phyloP scores from a whole-genome alignment of 2,329 filamentous ascomycete genomes.

The Sclerotinia borealis region DNA sequence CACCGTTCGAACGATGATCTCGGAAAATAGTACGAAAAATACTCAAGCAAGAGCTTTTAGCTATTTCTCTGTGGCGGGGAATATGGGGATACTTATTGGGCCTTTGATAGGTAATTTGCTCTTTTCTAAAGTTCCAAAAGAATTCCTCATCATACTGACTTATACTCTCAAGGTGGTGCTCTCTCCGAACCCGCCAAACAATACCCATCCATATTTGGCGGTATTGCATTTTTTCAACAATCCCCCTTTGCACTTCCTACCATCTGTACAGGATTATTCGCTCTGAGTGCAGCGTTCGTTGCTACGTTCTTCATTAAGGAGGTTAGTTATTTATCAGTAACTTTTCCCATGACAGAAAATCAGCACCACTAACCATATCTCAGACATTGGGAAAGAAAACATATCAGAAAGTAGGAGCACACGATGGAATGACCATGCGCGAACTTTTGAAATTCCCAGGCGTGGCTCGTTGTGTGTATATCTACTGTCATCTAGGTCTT shows the following conservation, averaged over 20 bases:
- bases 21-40: conserved; percentile 61
- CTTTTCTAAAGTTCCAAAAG: conserved; percentile 33
- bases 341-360: too few relatives aligned
- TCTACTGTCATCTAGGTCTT: conserved; percentile 61
- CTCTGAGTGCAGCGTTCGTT: conserved; percentile 46
- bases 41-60: conserved; percentile 71
- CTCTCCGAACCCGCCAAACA: conserved; percentile 62
- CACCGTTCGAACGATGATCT: conserved; percentile 68
- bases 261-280: conserved; percentile 50
- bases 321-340: conserved; percentile 14
- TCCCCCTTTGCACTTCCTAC: conserved; percentile 63
- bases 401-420: conserved; percentile 22
- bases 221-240: conserved; percentile 50
- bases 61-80: conserved; percentile 70
- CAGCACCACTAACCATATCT: background rate
- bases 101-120: conserved; percentile 38
- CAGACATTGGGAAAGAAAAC: conserved; percentile 39
- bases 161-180: conserved; percentile 48
- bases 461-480: conserved; percentile 58
- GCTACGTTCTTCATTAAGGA: conserved; percentile 56
- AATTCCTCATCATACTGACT: conserved; percentile 28
- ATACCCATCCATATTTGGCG: conserved; percentile 53
- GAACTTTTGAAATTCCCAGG: conserved; percentile 57
- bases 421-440: conserved; percentile 39
- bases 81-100: conserved; percentile 68